Percentiles rank a stretch among this genome's conserved stretches.
phyloP scores from a whole-genome alignment of 2,329 filamentous ascomycete species.

The Zymoseptoria pseudotritici region DNA sequence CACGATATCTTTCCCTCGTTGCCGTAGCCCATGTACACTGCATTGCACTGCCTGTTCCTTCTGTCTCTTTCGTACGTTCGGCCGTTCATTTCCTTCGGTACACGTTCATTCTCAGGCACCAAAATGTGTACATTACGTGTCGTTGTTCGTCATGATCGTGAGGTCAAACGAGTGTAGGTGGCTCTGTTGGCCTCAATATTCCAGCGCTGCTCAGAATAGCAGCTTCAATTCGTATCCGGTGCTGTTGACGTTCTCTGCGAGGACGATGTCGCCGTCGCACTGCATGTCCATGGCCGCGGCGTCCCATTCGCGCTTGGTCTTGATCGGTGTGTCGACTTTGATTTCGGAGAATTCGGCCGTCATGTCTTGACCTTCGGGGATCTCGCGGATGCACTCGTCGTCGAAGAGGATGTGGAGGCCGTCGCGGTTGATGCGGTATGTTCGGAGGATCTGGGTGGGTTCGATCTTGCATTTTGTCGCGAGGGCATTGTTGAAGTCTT shows the following conservation, averaged over 20 bases:
- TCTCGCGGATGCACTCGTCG: slow-evolving; percentile 75
- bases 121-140: not conserved
- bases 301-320: slow-evolving; percentile 44
- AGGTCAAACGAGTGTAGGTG: slow-evolving; percentile 11
- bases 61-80: not conserved
- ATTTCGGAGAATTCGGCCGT: slow-evolving; percentile 62
- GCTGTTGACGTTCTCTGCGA: slow-evolving; percentile 37
- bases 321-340: slow-evolving; percentile 35
- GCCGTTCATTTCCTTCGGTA: not conserved
- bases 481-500: slow-evolving; percentile 65
- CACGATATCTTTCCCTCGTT: slow-evolving; percentile 15
- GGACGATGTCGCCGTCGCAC: slow-evolving; percentile 41
- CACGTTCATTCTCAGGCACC: too few relatives aligned
- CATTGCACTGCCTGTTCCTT: not conserved
- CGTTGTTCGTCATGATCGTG: slow-evolving; percentile 16
- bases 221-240: slow-evolving; percentile 44
- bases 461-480: slow-evolving; percentile 77
- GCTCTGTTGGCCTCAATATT: not conserved
- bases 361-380: slow-evolving; percentile 91
- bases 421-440: slow-evolving; percentile 63
- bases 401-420: slow-evolving; percentile 81
- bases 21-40: slow-evolving; percentile 12
- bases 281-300: slow-evolving; percentile 41
- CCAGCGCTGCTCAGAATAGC: slow-evolving; percentile 33
- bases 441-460: slow-evolving; percentile 59